phyloP scores from a whole-genome alignment of 192 early-diverging fungal species.

The Rhizophagus clarus region DNA sequence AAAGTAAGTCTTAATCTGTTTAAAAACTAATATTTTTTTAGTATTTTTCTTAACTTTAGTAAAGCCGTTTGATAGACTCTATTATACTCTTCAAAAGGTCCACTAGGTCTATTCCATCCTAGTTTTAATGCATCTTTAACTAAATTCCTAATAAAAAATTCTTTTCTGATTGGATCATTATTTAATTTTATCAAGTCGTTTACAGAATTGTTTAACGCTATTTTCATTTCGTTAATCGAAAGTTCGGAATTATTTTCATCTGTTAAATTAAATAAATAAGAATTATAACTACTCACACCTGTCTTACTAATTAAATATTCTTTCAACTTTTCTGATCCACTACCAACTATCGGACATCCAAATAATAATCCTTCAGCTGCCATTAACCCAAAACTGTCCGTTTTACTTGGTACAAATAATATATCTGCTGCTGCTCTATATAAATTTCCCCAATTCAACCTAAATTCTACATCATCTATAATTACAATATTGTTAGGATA shows the following conservation, averaged over 20 bases:
- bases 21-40: no score
- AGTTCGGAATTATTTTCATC: constrained; percentile 38
- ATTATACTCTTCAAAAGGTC: constrained; percentile 53
- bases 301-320: constrained; percentile 56
- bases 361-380: constrained; percentile 60
- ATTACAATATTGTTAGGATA: constrained; percentile 46
- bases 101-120: constrained; percentile 53
- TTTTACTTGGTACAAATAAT: constrained; percentile 52
- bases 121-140: constrained; percentile 48
- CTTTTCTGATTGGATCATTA: constrained; percentile 37
- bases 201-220: constrained; percentile 44
- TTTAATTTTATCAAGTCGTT: constrained; percentile 36
- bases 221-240: constrained; percentile 33
- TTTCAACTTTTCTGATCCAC: constrained; percentile 48
- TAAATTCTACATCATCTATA: constrained; percentile 41
- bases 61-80: constrained; percentile 43
- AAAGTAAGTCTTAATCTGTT: no score
- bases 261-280: constrained; percentile 35
- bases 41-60: not conserved
- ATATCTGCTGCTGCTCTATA: constrained; percentile 57
- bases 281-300: not conserved
- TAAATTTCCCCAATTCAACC: constrained; percentile 44
- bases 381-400: constrained; percentile 55
- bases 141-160: constrained; percentile 49
- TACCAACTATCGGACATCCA: constrained; percentile 53